Evolutionary conservation across 148 eudicot genomes (phyloP).

Genomic region (Rhododendron vialii): DNA sequence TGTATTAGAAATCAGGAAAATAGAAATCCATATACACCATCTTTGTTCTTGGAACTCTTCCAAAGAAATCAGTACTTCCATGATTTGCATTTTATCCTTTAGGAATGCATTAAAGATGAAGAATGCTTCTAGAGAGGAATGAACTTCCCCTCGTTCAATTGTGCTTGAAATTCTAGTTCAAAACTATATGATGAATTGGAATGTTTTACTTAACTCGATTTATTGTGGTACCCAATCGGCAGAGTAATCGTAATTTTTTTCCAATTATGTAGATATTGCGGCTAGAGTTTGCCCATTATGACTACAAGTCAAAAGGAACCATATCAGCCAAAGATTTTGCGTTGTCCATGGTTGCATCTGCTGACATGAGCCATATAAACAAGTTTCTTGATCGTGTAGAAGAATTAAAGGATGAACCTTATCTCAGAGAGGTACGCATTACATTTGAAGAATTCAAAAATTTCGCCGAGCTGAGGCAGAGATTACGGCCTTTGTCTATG

Average conservation of each 20-base stretch:
- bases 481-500: constrained; percentile 57
- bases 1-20: neutral
- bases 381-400: constrained; percentile 4
- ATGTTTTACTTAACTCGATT: neutral
- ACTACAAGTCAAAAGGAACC: constrained; percentile 11
- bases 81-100: neutral
- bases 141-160: no score
- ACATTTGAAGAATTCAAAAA: constrained; percentile 67
- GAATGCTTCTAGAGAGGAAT: no score
- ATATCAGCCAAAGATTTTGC: constrained; percentile 2
- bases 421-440: constrained; percentile 25
- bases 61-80: neutral
- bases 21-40: neutral
- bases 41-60: neutral
- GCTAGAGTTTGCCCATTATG: constrained; percentile 9
- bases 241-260: neutral
- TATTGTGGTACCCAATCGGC: neutral
- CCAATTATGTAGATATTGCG: neutral
- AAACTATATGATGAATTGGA: neutral
- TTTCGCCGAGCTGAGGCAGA: constrained; percentile 59
- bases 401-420: neutral
- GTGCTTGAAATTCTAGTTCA: no score
- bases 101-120: no score
- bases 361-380: neutral
- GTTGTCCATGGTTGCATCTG: neutral